Evolutionary conservation across 2,329 filamentous ascomycete genomes (phyloP).

Genomic region (Ophiostoma triangulosporum): DNA sequence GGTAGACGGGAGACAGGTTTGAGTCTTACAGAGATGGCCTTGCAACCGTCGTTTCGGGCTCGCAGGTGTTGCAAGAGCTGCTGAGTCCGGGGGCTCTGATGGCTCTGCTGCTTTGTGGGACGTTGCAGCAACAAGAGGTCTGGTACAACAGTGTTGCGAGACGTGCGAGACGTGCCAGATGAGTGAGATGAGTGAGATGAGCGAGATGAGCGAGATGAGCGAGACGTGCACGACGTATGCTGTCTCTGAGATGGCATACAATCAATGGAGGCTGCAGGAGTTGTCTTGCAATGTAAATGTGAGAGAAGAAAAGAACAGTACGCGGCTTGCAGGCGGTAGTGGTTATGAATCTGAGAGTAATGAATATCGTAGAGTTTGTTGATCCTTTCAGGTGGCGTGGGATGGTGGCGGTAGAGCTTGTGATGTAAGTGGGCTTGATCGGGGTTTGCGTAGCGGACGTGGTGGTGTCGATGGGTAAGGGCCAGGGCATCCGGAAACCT

Average conservation of each 20-base stretch:
- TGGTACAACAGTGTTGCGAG: slow-evolving; percentile 5
- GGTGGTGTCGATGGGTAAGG: neutral
- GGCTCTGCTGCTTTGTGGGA: slow-evolving; percentile 5
- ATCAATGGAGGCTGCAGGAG: neutral
- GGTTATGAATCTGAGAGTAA: neutral
- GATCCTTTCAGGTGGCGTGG: neutral
- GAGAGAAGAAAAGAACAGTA: neutral
- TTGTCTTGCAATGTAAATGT: neutral
- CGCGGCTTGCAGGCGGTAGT: neutral
- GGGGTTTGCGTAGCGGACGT: neutral
- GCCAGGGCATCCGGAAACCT: slow-evolving; percentile 6
- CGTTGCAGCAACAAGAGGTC: slow-evolving; percentile 8
- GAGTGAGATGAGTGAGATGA: neutral
- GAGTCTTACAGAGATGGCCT: slow-evolving; percentile 10
- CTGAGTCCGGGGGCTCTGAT: neutral
- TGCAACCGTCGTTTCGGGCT: slow-evolving; percentile 8
- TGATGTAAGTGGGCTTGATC: neutral
- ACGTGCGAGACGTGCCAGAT: neutral
- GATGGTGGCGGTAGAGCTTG: neutral
- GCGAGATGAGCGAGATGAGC: neutral
- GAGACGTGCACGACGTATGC: neutral
- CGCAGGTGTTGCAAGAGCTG: neutral
- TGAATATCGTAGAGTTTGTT: neutral
- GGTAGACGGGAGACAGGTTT: neutral
- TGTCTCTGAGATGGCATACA: neutral